phyloP scores from a whole-genome alignment of 805 yeast species.

The Cyberlindnera japonica region DNA sequence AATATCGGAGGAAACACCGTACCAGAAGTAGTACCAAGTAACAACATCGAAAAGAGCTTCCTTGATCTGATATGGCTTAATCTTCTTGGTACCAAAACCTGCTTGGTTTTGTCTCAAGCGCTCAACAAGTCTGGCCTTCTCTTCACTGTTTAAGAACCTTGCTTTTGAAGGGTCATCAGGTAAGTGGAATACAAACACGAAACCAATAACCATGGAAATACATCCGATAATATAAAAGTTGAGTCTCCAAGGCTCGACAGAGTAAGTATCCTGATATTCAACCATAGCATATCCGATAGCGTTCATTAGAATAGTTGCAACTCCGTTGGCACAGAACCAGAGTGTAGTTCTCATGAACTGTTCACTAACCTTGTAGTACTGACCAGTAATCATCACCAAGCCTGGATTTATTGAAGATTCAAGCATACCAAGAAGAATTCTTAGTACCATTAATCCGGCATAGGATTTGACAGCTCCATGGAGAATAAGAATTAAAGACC shows the following conservation, averaged over 20 bases:
- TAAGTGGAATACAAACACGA: background rate
- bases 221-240: slow-evolving; percentile 1
- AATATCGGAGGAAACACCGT: background rate
- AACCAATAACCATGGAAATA: slow-evolving; percentile 1
- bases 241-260: slow-evolving; percentile 1
- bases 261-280: background rate
- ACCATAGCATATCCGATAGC: slow-evolving; percentile 1
- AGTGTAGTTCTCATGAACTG: slow-evolving; percentile 1
- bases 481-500: background rate
- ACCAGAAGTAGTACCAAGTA: slow-evolving; percentile 1
- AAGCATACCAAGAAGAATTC: background rate
- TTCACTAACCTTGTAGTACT: background rate
- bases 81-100: slow-evolving; percentile 1
- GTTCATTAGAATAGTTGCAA: background rate
- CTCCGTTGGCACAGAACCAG: slow-evolving; percentile 3
- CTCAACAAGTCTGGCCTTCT: background rate
- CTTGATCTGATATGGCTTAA: background rate
- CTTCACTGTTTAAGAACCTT: background rate
- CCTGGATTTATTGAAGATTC: background rate
- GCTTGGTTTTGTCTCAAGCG: background rate
- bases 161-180: slow-evolving; percentile 5
- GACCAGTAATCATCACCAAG: background rate
- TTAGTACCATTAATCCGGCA: background rate
- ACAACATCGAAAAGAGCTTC: background rate
- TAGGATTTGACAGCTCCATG: background rate